Conservation (phyloP, 257 asterid genomes). For the Catharanthus roseus region DNA sequence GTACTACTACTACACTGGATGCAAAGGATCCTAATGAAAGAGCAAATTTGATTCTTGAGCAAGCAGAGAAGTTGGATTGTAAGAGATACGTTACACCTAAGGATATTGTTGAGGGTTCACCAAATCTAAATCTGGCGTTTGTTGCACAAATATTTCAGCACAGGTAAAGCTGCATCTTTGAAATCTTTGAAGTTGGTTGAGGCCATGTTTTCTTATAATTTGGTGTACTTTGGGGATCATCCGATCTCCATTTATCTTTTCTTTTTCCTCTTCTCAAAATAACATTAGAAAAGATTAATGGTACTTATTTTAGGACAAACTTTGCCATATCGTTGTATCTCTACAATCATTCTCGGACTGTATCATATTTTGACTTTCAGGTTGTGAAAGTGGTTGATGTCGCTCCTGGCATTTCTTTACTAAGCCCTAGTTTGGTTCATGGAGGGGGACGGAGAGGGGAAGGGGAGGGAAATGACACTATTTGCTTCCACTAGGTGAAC, state of each 20-base stretch:
- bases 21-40: slow-evolving; percentile 80
- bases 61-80: slow-evolving; percentile 89
- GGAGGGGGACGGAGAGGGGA: too few species aligned
- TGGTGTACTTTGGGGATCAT: background rate
- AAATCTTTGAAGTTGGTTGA: background rate
- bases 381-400: background rate
- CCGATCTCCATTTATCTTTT: background rate
- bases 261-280: background rate
- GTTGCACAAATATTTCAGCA: slow-evolving; percentile 95
- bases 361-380: background rate
- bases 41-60: slow-evolving; percentile 79
- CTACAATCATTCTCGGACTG: background rate
- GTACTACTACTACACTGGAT: slow-evolving; percentile 54
- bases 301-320: too few species aligned
- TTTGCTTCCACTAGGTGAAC: too few species aligned
- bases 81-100: slow-evolving; percentile 75
- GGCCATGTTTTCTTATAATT: background rate
- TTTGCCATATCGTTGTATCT: background rate
- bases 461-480: too few species aligned
- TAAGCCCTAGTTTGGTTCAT: too few species aligned
- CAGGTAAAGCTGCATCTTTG: slow-evolving; percentile 35
- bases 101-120: slow-evolving; percentile 86
- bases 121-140: slow-evolving; percentile 90
- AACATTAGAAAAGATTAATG: background rate
- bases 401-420: too few species aligned